phyloP scores from a whole-genome alignment of 1,139 yeast species.

The Magnusiomyces sp. region DNA sequence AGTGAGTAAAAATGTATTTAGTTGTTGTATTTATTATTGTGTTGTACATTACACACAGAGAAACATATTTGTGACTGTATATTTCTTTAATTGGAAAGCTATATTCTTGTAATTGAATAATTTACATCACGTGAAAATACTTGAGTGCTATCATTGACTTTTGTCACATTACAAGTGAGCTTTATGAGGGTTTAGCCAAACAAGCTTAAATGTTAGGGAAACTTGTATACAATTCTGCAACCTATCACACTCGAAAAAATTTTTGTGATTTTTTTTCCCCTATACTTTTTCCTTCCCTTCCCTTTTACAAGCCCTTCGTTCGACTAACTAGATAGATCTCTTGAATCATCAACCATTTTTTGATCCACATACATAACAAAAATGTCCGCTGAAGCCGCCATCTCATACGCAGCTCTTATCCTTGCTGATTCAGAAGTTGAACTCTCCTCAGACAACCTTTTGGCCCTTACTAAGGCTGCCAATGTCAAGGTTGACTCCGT shows the following conservation, averaged over 20 bases:
- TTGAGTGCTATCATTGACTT: too few species aligned
- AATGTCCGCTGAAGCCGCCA: slow-evolving; percentile 34
- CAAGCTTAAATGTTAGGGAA: too few species aligned
- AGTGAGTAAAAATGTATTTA: too few species aligned
- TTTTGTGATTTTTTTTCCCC: background rate
- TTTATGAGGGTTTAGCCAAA: background rate
- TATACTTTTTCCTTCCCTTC: background rate
- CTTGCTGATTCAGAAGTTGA: slow-evolving; percentile 93
- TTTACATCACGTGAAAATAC: too few species aligned
- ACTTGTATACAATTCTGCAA: too few species aligned
- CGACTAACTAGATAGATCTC: background rate
- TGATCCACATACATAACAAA: slow-evolving; percentile 7
- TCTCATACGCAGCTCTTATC: slow-evolving; percentile 74
- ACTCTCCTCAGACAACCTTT: slow-evolving; percentile 81
- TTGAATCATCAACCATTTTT: background rate
- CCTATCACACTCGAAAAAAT: background rate
- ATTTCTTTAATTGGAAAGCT: too few species aligned
- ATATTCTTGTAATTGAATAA: too few species aligned
- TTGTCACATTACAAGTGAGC: too few species aligned
- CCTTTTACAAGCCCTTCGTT: background rate
- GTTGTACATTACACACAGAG: too few species aligned
- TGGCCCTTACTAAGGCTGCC: slow-evolving; percentile 78
- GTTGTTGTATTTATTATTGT: too few species aligned
- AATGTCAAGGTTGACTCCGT: slow-evolving; percentile 73
- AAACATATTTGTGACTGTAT: too few species aligned